These are phyloP conservation scores for Trichoderma arundinaceum DNA, from an alignment of 2,329 filamentous ascomycete species.

Conservation along the genomic window DNA sequence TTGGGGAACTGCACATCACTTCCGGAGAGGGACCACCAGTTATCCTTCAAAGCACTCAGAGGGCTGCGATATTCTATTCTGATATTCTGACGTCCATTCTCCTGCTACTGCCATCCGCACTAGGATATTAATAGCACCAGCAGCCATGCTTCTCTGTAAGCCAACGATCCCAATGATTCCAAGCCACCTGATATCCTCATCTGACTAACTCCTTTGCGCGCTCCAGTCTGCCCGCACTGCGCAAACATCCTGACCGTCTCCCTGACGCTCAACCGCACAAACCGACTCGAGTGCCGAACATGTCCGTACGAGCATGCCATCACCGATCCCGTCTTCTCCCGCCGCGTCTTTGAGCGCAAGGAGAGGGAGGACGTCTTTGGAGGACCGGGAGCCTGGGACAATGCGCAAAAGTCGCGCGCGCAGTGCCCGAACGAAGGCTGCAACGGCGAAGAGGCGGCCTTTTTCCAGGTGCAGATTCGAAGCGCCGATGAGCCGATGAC, in stretches of 20 bases:
- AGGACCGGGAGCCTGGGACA: slow-evolving; percentile 85
- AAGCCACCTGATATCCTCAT: slow-evolving; percentile 19
- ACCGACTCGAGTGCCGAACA: slow-evolving; percentile 92
- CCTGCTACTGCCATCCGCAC: neutral
- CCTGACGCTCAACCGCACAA: slow-evolving; percentile 61
- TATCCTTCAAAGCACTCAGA: too few species aligned
- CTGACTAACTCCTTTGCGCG: slow-evolving; percentile 32
- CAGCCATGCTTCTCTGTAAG: slow-evolving; percentile 70
- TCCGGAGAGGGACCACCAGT: neutral
- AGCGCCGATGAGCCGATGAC: slow-evolving; percentile 99
- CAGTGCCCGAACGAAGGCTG: slow-evolving; percentile 85
- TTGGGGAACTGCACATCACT: neutral
- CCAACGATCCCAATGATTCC: neutral
- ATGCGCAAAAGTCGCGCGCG: slow-evolving; percentile 81
- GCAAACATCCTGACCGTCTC: slow-evolving; percentile 83
- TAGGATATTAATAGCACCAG: slow-evolving; percentile 3
- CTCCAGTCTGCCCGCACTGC: slow-evolving; percentile 78
- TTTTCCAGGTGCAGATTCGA: slow-evolving; percentile 96
- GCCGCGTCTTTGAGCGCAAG: slow-evolving; percentile 84
- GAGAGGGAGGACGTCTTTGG: slow-evolving; percentile 90
- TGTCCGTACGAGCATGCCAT: slow-evolving; percentile 92
- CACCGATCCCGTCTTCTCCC: slow-evolving; percentile 76
- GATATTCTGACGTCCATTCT: neutral
- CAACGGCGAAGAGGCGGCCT: slow-evolving; percentile 83
- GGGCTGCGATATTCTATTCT: too few species aligned